A percentile compares a stretch with the other conserved stretches of the same genome.
These are phyloP conservation scores for Hanseniaspora pseudoguilliermondii DNA, from an alignment of 805 yeast genomes.

Conservation along the genomic window DNA sequence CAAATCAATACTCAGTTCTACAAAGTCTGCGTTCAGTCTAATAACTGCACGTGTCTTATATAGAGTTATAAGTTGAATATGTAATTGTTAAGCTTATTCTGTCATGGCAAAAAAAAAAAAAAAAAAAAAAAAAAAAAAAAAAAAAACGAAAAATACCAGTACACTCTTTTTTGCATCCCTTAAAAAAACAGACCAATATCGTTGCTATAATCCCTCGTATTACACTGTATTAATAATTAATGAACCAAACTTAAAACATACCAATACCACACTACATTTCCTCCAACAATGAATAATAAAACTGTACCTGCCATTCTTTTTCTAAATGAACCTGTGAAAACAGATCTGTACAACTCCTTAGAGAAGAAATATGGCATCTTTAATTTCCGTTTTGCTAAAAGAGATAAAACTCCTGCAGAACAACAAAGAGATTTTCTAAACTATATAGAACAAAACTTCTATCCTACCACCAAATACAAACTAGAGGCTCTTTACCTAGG, in stretches of 20 bases:
- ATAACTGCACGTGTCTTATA: no score
- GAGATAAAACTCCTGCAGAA: neutral
- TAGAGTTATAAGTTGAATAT: no score
- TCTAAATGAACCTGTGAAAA: conserved; percentile 9
- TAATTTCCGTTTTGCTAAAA: conserved; percentile 2
- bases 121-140: no score
- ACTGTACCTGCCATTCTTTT: conserved; percentile 6
- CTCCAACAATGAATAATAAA: neutral
- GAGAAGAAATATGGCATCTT: neutral
- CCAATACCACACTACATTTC: neutral
- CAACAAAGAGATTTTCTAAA: conserved; percentile 2
- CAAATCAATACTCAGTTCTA: no score
- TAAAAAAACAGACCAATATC: no score
- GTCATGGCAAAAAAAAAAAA: no score
- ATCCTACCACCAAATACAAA: conserved; percentile 15
- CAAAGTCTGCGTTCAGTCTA: no score
- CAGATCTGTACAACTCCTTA: neutral
- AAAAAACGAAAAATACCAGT: no score
- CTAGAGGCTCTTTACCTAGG: conserved; percentile 45
- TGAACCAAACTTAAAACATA: neutral
- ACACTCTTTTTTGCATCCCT: no score
- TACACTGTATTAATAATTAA: no score
- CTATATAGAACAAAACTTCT: conserved; percentile 6
- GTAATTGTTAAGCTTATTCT: no score
- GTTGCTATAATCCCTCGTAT: no score